Evolutionary conservation across 2,329 filamentous ascomycete genomes (phyloP).

Genomic region (Aureobasidium sp.): DNA sequence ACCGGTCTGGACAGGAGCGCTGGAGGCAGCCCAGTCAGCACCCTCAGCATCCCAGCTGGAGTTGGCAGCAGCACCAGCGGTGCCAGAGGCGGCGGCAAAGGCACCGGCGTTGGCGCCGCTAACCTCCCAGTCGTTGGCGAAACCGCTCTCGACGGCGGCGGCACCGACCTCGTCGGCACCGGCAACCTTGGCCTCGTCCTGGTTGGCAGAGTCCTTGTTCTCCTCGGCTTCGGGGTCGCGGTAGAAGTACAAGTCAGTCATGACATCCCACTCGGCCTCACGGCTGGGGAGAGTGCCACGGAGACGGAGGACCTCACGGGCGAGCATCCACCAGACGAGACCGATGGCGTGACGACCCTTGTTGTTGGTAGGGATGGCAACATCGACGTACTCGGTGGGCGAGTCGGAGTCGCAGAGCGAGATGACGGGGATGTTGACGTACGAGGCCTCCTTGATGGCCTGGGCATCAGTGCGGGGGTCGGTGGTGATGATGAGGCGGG

Average conservation of each 20-base stretch:
- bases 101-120: constrained; percentile 57
- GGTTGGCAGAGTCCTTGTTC: constrained; percentile 79
- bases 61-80: constrained; percentile 52
- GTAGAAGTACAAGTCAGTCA: constrained; percentile 99
- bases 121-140: constrained; percentile 82
- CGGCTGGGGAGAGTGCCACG: constrained; percentile 93
- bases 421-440: constrained; percentile 99
- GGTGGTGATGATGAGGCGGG: constrained; percentile 98
- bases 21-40: constrained; percentile 62
- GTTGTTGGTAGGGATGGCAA: constrained; percentile 99
- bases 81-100: constrained; percentile 55
- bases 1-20: constrained; percentile 38
- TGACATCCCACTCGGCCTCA: constrained; percentile 97
- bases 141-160: constrained; percentile 70
- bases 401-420: constrained; percentile 99
- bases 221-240: constrained; percentile 99
- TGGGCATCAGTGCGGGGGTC: constrained; percentile 99
- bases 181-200: constrained; percentile 80
- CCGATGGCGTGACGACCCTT: constrained; percentile 99
- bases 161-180: constrained; percentile 78
- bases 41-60: constrained; percentile 59
- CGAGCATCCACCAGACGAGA: constrained; percentile 98
- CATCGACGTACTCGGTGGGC: constrained; percentile 98
- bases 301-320: constrained; percentile 98
- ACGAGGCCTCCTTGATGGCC: constrained; percentile 99